Base-by-base conservation (phyloP, 1,284 basidiomycete genomes). In the Agaricales sp. region DNA sequence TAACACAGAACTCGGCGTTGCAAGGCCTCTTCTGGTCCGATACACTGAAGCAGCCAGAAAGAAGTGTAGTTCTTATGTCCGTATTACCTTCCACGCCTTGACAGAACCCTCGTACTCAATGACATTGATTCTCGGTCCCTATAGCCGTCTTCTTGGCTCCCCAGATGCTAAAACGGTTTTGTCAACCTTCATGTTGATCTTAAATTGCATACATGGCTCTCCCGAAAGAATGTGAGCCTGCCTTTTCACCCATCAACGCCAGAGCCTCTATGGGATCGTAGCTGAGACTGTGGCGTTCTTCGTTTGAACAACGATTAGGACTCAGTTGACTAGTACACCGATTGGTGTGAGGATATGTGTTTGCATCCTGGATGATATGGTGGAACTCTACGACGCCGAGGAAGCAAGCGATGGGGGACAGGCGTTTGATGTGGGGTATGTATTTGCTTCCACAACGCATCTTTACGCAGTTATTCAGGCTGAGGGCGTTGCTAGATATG, bases 361-460 rank as follows among this genome's bases (percentile, higher is more conserved):
- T 45, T 63, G 66, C 3, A 58, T 88, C 25, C 66, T 90, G 24
- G 82, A 84, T 65, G 74, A 73, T 49, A 78, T 92, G 70, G 75
- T 82, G 26, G 66, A 67, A 43, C 68, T 83, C 35, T 79, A 80
- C 55, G 82, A 89, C 24, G 73, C 70, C 3, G 76, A 82, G 22
- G 80, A 87, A 51, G 67, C 68, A 2, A 74, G 66, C 45, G 75
- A 79, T 48, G 78, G 69, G 16, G 75, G 71, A 2, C 73, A 75
- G 52, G 75, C 80, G n/a, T 92, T 92, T 60, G 80, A 87, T 51
- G 67, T 87, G 37, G 84, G 82, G 87, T 87, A 56, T 57, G 69
- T 59, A n/a, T n/a, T n/a, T n/a, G n/a, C n/a, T n/a, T n/a, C n/a
- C n/a, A n/a, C n/a, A n/a, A n/a, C n/a, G n/a, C n/a, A n/a, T n/a